Evolutionary conservation across 805 yeast genomes (phyloP).

Genomic region (Teunomyces panamensis): DNA sequence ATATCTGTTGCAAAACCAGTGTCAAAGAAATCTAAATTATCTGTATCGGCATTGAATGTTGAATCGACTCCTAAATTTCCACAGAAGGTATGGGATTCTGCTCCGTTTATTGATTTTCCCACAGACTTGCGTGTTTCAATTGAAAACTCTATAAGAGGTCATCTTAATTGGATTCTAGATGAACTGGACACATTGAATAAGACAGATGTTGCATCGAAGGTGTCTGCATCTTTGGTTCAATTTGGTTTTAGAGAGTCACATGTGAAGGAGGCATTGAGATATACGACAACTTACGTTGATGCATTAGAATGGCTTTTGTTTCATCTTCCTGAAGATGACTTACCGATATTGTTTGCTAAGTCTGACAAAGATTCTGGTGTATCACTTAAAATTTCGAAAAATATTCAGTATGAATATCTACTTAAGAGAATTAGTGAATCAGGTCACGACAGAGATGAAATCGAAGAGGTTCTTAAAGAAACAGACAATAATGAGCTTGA

Average conservation of each 20-base stretch:
- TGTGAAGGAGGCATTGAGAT: constrained; percentile 65
- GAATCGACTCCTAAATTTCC: constrained; percentile 30
- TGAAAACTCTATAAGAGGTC: constrained; percentile 57
- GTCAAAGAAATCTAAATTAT: constrained; percentile 2
- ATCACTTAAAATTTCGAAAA: constrained; percentile 53
- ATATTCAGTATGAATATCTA: constrained; percentile 54
- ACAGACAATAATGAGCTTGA: constrained; percentile 43
- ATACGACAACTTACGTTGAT: constrained; percentile 48
- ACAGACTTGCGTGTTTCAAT: constrained; percentile 60
- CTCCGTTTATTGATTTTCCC: constrained; percentile 66
- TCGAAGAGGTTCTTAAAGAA: constrained; percentile 45
- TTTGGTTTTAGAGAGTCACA: constrained; percentile 73
- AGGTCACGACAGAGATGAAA: constrained; percentile 70
- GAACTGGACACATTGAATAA: constrained; percentile 11
- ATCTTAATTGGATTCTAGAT: constrained; percentile 51
- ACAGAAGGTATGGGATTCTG: constrained; percentile 65
- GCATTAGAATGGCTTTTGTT: constrained; percentile 76
- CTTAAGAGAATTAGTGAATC: constrained; percentile 57
- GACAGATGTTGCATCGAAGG: constrained; percentile 6
- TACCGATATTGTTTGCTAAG: constrained; percentile 65
- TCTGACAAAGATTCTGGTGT: constrained; percentile 56
- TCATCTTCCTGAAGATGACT: constrained; percentile 91
- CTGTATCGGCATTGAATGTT: background rate
- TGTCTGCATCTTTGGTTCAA: constrained; percentile 9
- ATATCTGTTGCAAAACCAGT: constrained; percentile 19